Percentiles rank a stretch among this genome's conserved stretches.
Evolutionary conservation across 148 eudicot genomes (phyloP).

Genomic region (Cornus florida): DNA sequence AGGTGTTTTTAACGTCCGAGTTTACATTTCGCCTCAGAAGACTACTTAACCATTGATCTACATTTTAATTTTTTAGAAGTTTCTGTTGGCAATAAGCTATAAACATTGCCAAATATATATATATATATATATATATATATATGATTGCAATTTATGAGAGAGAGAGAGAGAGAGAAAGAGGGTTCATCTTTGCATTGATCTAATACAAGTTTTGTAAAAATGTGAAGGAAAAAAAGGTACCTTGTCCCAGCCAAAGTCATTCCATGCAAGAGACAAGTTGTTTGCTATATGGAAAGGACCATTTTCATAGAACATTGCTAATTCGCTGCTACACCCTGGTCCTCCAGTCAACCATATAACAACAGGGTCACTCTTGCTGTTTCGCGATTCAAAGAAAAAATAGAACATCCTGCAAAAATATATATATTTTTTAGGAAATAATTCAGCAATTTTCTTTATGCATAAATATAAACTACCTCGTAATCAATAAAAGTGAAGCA

Average conservation of each 20-base stretch:
- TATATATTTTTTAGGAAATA: neutral
- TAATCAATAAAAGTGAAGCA: neutral
- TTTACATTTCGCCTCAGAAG: no score
- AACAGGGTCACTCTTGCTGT: slow-evolving; percentile 52
- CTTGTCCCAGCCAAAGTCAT: slow-evolving; percentile 86
- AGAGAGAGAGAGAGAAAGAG: no score
- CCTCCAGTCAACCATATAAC: slow-evolving; percentile 85
- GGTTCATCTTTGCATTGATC: no score
- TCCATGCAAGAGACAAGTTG: slow-evolving; percentile 63
- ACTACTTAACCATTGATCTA: no score
- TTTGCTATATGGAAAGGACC: slow-evolving; percentile 67
- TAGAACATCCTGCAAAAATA: slow-evolving; percentile 71
- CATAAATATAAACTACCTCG: no score
- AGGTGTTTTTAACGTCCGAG: no score
- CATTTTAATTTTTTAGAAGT: no score
- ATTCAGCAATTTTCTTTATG: neutral
- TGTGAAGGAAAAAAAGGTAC: slow-evolving; percentile 16
- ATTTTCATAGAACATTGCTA: slow-evolving; percentile 83
- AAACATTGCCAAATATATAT: no score
- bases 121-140: no score
- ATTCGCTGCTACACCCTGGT: slow-evolving; percentile 78
- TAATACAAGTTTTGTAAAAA: no score
- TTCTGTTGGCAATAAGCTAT: no score
- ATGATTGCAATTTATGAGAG: no score
- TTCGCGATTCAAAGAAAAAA: slow-evolving; percentile 81